Conservation (phyloP, 2,329 filamentous ascomycete species). For the Colletotrichum sp. region DNA sequence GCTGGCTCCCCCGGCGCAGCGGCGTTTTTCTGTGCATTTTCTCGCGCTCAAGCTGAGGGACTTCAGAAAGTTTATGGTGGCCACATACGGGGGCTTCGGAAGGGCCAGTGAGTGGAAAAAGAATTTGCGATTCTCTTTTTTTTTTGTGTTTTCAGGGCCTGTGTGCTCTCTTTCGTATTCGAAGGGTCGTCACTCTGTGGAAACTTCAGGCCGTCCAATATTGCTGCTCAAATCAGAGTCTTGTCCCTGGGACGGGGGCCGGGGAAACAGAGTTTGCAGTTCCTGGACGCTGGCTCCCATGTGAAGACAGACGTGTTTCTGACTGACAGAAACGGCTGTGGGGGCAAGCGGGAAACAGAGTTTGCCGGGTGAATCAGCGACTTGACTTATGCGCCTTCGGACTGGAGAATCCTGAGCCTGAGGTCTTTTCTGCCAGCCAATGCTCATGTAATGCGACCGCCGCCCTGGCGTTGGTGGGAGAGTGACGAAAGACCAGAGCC, state of each 20-base stretch:
- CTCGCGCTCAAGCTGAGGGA: slow-evolving; percentile 3
- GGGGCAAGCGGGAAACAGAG: slow-evolving; percentile 6
- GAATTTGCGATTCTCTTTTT: not conserved
- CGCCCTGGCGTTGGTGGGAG: not conserved
- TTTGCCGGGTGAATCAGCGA: slow-evolving; percentile 19
- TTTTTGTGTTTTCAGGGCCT: not conserved
- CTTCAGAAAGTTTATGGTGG: not conserved
- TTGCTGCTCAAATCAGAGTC: not conserved
- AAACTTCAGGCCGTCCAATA: slow-evolving; percentile 14
- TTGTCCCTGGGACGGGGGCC: not conserved
- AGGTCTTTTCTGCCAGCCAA: not conserved
- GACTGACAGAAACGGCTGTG: slow-evolving; percentile 19
- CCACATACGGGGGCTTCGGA: not conserved
- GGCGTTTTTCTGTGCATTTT: not conserved
- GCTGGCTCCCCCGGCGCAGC: not conserved
- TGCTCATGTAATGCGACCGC: not conserved
- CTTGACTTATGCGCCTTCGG: slow-evolving; percentile 13
- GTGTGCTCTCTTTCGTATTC: slow-evolving; percentile 3
- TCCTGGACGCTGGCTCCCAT: slow-evolving; percentile 16
- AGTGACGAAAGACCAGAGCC: not conserved
- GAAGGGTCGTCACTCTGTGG: not conserved
- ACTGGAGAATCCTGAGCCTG: not conserved
- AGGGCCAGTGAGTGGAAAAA: not conserved
- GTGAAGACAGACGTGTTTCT: slow-evolving; percentile 13
- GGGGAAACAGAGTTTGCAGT: slow-evolving; percentile 11